phyloP scores from a whole-genome alignment of 2,329 filamentous ascomycete species.

The Fusarium sp. region DNA sequence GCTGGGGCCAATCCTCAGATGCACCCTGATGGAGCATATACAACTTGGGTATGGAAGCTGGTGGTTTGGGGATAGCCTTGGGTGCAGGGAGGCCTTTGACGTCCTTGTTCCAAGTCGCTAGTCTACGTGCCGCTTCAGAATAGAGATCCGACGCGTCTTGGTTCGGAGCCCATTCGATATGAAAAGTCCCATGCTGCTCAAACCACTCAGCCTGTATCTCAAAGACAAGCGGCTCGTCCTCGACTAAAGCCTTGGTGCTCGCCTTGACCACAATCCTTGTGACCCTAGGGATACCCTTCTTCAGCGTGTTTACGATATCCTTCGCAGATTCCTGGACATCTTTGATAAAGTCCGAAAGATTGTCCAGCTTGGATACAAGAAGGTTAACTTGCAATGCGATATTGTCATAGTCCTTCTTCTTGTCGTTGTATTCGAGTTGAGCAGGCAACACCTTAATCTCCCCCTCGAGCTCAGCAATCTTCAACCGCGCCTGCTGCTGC shows the following conservation, averaged over 20 bases:
- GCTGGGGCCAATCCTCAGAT: background rate
- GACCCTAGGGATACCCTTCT: background rate
- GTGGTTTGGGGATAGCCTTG: background rate
- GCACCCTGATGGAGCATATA: background rate
- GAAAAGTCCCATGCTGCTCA: background rate
- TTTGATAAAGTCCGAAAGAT: background rate
- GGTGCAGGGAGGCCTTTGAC: background rate
- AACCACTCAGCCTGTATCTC: background rate
- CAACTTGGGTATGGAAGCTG: background rate
- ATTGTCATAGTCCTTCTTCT: background rate
- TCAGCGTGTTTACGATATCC: background rate
- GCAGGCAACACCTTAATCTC: background rate
- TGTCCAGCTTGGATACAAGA: background rate
- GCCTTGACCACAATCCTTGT: background rate
- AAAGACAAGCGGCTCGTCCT: background rate
- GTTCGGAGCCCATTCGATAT: background rate
- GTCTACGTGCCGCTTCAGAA: background rate
- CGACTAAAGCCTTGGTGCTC: background rate
- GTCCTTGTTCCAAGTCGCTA: background rate
- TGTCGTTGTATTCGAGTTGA: background rate
- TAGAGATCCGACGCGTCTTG: background rate
- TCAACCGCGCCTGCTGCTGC: background rate
- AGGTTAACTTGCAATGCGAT: background rate
- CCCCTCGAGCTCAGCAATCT: background rate
- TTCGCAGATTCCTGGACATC: background rate